Evolutionary conservation across 2,329 filamentous ascomycete species (phyloP).

Genomic region (Colletotrichum sp.): DNA sequence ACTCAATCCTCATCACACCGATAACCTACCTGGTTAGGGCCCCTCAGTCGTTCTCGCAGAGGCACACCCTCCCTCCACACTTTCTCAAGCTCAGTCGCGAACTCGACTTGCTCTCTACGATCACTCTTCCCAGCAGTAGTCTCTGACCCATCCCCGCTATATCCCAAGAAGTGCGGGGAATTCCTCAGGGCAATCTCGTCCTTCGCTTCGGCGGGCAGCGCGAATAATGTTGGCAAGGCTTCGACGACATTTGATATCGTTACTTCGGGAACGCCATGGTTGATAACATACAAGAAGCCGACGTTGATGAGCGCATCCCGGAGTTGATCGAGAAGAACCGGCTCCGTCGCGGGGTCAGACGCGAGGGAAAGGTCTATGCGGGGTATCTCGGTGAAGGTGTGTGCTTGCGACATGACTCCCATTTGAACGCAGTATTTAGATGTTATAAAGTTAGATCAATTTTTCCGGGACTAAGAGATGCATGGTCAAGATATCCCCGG

Average conservation of each 20-base stretch:
- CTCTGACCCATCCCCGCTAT: slow-evolving; percentile 60
- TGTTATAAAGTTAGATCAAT: not conserved
- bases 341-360: slow-evolving; percentile 35
- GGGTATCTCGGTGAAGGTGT: slow-evolving; percentile 46
- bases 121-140: slow-evolving; percentile 59
- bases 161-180: slow-evolving; percentile 67
- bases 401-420: not conserved
- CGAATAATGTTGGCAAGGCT: slow-evolving; percentile 49
- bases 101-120: slow-evolving; percentile 63
- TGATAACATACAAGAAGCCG: slow-evolving; percentile 58
- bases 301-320: slow-evolving; percentile 53
- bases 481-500: not conserved
- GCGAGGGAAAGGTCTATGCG: slow-evolving; percentile 53
- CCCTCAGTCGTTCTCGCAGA: slow-evolving; percentile 48
- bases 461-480: not conserved
- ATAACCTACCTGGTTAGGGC: slow-evolving; percentile 50
- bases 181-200: slow-evolving; percentile 48
- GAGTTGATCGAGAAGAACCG: slow-evolving; percentile 44
- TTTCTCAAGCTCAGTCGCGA: slow-evolving; percentile 57
- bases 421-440: not conserved
- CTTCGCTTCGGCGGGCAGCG: slow-evolving; percentile 42
- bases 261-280: slow-evolving; percentile 48
- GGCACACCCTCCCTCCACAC: slow-evolving; percentile 37
- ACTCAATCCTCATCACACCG: not conserved
- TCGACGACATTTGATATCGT: slow-evolving; percentile 42